Base-by-base conservation (phyloP, 306 rosid genomes). In the Luffa acutangula region DNA sequence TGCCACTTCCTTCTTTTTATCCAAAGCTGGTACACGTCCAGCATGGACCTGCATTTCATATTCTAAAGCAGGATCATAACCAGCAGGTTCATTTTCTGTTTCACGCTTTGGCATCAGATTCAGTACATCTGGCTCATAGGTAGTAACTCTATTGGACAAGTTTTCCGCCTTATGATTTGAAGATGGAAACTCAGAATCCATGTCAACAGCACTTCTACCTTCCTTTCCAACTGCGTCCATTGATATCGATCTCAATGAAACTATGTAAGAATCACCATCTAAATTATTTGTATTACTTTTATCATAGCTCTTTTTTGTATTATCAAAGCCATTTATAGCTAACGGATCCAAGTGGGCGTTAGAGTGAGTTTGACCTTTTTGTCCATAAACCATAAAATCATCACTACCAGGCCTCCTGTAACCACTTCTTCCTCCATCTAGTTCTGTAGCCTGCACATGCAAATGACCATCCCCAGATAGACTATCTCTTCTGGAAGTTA, bases 61-160 rank as follows among this genome's bases (percentile, higher is more conserved):
- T 82, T 96, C 97, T 81, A 88, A 84, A 81, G 98, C 93, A 81
- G 92, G 99, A 85, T 96, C 92, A 41, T 90, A 93, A 82, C 89
- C 89, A 86, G 77, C 60, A 34, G 90, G 85, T 7, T 85, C 89
- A 79, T 80, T 87, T 82, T 96, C 99, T 5, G 87, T 82, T 66
- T 88, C 91, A 76, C 97, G 93, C 66, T 84, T 91, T 79, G 94
- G 99, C 87, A 93, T 83, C 88, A 96, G 81, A 86, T 89, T 93
- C 82, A 96, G 85, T 67, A 82, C 99, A 87, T 96, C 90, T 60
- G 91, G 94, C 83, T 91, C 89, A 81, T 96, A 90, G 80, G 80
- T 78, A 31, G 78, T 75, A 59, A 58, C 82, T 78, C 79, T 84
- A 78, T 82, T 81, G 15, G 87, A 82, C 64, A 43, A 31, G 74